Percentiles rank a stretch among this genome's conserved stretches.
These are phyloP conservation scores for Luzula sylvatica DNA, from an alignment of 176 grass and related monocot species.

Conservation along the genomic window DNA sequence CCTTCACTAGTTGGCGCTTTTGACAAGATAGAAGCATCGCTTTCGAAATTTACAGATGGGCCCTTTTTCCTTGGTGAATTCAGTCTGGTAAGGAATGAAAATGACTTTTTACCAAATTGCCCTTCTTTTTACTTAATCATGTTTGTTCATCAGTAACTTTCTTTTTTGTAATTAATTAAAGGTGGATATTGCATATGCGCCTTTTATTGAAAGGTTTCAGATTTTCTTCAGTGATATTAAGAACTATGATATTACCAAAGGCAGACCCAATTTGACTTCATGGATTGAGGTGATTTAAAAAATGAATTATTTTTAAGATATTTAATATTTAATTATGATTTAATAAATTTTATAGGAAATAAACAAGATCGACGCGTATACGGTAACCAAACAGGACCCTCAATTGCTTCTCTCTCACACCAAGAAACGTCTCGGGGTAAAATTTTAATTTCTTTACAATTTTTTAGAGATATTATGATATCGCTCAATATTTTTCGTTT, in stretches of 20 bases:
- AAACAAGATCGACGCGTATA: conserved; percentile 58
- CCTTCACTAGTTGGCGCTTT: conserved; percentile 39
- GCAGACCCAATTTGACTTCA: conserved; percentile 41
- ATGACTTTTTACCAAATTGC: neutral
- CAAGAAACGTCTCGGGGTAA: conserved; percentile 47
- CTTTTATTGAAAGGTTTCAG: conserved; percentile 51
- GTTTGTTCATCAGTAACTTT: neutral
- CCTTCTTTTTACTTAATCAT: neutral
- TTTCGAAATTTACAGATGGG: conserved; percentile 61
- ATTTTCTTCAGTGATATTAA: conserved; percentile 40
- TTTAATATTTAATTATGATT: conserved; percentile 1
- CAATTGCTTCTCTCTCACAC: conserved; percentile 28
- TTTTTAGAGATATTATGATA: too few relatives aligned
- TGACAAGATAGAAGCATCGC: conserved; percentile 52
- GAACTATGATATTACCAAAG: conserved; percentile 53
- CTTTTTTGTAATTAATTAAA: conserved; percentile 9
- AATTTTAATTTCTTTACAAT: neutral
- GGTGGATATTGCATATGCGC: conserved; percentile 66
- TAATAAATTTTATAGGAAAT: conserved; percentile 48
- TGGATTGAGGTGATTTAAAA: conserved; percentile 35
- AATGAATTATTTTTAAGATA: neutral
- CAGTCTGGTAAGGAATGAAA: conserved; percentile 58
- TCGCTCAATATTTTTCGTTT: too few relatives aligned
- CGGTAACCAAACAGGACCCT: conserved; percentile 33
- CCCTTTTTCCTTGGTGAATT: conserved; percentile 69